Percentiles rank a stretch among this genome's conserved stretches.
Evolutionary conservation across 208 protist species (phyloP).

Genomic region (Acanthamoeba royreba): DNA sequence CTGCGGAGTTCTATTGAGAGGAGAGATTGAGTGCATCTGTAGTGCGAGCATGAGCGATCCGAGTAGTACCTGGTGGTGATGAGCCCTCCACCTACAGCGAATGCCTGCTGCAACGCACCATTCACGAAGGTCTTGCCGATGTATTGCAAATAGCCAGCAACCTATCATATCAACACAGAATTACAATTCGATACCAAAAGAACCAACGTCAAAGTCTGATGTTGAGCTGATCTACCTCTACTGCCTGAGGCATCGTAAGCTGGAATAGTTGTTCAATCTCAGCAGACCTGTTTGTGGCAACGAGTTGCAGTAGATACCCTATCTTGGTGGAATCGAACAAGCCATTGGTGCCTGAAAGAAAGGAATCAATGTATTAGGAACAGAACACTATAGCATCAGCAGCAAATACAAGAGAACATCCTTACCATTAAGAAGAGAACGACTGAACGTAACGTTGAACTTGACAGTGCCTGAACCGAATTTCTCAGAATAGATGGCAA

Average conservation of each 20-base stretch:
- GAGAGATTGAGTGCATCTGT: no score
- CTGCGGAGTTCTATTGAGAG: neutral
- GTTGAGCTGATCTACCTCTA: neutral
- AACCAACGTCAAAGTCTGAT: no score
- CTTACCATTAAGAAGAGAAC: neutral
- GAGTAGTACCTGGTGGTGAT: constrained; percentile 3
- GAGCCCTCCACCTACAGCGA: neutral
- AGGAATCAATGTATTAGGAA: neutral
- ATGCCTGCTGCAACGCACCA: neutral
- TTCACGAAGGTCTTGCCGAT: neutral
- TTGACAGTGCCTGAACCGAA: neutral
- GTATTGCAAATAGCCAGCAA: neutral
- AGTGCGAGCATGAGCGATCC: no score
- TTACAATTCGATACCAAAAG: no score
- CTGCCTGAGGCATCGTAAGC: neutral
- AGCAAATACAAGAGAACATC: no score
- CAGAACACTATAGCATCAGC: neutral
- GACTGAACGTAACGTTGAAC: neutral
- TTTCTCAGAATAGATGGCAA: neutral
- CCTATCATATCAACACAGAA: no score
- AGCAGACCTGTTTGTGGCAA: neutral
- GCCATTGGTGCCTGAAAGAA: neutral
- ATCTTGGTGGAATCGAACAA: neutral
- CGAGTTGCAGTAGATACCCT: neutral
- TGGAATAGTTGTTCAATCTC: neutral